These are phyloP conservation scores for Pseudisothecium myosuroides DNA, from an alignment of 225 moss, liverwort and hornwort genomes.

Conservation along the genomic window DNA sequence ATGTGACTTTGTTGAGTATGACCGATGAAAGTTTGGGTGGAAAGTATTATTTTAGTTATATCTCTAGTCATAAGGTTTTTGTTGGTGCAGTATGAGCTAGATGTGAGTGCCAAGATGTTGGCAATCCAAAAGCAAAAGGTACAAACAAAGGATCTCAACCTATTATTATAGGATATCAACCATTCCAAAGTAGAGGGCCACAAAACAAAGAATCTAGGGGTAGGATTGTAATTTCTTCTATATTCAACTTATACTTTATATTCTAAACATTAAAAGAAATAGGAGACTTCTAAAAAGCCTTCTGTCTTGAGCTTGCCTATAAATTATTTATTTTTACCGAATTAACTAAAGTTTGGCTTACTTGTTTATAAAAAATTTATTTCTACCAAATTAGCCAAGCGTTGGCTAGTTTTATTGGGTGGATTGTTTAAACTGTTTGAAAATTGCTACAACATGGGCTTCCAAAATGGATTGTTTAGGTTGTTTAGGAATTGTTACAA, in stretches of 20 bases:
- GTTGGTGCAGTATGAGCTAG: background rate
- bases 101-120: background rate
- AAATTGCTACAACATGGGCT: no score
- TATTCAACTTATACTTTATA: background rate
- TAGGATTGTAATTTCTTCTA: background rate
- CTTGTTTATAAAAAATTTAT: no score
- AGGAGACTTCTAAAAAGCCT: background rate
- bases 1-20: no score
- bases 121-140: background rate
- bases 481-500: no score
- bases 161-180: background rate
- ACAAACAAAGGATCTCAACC: background rate
- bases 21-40: background rate
- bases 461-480: no score
- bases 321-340: background rate
- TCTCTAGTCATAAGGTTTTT: background rate
- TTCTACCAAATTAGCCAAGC: no score
- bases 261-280: background rate
- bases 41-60: background rate
- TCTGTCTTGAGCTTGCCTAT: background rate
- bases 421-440: no score
- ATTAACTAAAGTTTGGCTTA: background rate
- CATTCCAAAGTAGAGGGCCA: background rate
- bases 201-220: background rate
- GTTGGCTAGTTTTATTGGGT: no score